Conservation (phyloP, 768 basidiomycete genomes). For the Postia placenta region DNA sequence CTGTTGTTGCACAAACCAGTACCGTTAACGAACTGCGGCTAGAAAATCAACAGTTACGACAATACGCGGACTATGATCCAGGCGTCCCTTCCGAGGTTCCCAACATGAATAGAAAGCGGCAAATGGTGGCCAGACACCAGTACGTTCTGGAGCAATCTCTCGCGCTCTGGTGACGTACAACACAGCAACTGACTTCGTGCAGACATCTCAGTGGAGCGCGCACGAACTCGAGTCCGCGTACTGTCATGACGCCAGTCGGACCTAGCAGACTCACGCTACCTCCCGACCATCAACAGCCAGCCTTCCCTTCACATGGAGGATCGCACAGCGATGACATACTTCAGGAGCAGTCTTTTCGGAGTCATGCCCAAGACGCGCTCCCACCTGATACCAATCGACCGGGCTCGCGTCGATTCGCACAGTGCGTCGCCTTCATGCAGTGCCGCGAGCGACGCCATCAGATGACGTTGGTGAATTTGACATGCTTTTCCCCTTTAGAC, state of each 20-base stretch:
- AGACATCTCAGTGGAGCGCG: slow-evolving; percentile 14
- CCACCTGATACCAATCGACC: slow-evolving; percentile 34
- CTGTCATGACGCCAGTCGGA: slow-evolving; percentile 46
- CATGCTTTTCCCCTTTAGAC: slow-evolving; percentile 36
- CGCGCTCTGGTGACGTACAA: no score
- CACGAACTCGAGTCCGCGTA: slow-evolving; percentile 54
- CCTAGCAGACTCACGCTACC: slow-evolving; percentile 67
- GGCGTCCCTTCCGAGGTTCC: slow-evolving; percentile 29
- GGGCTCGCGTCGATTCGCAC: slow-evolving; percentile 41
- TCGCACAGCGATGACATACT: background rate
- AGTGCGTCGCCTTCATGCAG: slow-evolving; percentile 29
- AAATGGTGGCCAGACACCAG: slow-evolving; percentile 40
- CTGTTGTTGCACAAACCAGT: slow-evolving; percentile 30
- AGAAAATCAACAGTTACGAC: slow-evolving; percentile 46
- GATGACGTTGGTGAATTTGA: background rate
- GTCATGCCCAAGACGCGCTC: background rate
- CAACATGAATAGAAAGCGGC: slow-evolving; percentile 65
- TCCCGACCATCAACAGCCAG: slow-evolving; percentile 48
- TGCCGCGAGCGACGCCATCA: background rate
- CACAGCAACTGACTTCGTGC: background rate
- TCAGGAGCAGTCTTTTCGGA: slow-evolving; percentile 2
- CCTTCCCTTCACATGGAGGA: slow-evolving; percentile 18
- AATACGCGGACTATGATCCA: slow-evolving; percentile 24
- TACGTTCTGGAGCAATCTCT: no score
- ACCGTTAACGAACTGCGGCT: slow-evolving; percentile 39